Base-by-base conservation (phyloP, 164 flowering plant genomes). In the Kalanchoe fedtschenkoi region DNA sequence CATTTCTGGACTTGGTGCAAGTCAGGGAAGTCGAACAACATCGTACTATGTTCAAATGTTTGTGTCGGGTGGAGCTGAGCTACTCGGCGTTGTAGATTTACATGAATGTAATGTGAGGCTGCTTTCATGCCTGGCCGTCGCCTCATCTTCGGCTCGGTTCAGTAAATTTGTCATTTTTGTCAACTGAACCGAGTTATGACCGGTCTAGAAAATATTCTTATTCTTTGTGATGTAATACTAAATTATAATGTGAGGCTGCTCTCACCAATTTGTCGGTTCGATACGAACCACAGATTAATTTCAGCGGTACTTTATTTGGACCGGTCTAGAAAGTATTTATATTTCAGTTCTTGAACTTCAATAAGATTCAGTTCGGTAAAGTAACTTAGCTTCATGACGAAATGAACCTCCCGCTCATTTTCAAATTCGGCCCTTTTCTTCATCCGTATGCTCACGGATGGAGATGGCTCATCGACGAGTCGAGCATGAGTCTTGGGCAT, bases 1-100 rank as follows among this genome's bases (percentile, higher is more conserved):
- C 72, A 19, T 51, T 54, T 39, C 71, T 7, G 28, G 28, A 46
- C 19, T 26, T 46, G 7, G 8, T 7, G 21, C 51, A 44, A n/a
- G 51, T 21, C 21, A n/a, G 51, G 8, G 17, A 5, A 24, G 51
- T 22, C 19, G 6, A n/a, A 47, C 54, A 47, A 6, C 29, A 22
- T 47, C 2, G 2, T 43, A 41, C 44, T 11, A 41, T 43, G 21
- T 43, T 37, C 14, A 37, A 37, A 37, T 37, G 39, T 37, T 37
- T 37, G 4, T 7, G 47, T 43, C 21, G 47, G 47, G 1, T 16
- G 47, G 47, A 37, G 11, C 5, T 43, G 47, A 7, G 47, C 47
- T 16, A 43, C 47, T 43, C 19, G 47, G 51, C 22, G 5, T 19
- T 44, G 4, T 44, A n/a, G 24, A 44, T 19, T 44, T 4, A 16